Evolutionary conservation across 805 yeast species (phyloP), one percentile per base, ranked within the genome.

Genomic region (Candida montana): DNA sequence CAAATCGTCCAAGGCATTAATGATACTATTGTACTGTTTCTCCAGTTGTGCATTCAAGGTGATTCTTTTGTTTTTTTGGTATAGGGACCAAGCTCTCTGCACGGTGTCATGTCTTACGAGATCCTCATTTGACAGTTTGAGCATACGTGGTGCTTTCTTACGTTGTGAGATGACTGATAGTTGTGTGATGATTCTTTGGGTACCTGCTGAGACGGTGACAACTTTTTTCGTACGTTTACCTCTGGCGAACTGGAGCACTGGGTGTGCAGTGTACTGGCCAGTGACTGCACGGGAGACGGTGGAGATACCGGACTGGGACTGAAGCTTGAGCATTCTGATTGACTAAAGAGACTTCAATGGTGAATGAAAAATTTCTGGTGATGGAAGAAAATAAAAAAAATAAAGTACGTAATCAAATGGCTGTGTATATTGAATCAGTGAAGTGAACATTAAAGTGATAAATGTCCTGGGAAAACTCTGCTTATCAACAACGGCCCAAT

Each of bases 91-190:
- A 7, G 96, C 96, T 42, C 76, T 79, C 52, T 77, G 78, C 41
- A 93, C 82, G 10, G 89, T 78, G 49, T 79, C 76, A 59, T 91
- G 98, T 56, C 93, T 85, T 48, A 91, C 72, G 42, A 81, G 70
- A 58, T 93, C 98, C 61, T 90, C 97, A 20, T 74, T 68, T 51
- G 81, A 74, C 27, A 89, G 67, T 54, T 81, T 86, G 48, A 93
- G 63, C 53, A 87, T 67, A 52, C 80, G 77, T 35, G 99, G 99
- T 63, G 82, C 90, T 63, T 89, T 91, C 68, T 89, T 81, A 44
- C 83, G 75, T 7, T 95, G 96, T 11, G 93, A 79, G 52, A 90
- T 62, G 18, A 91, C 95, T 31, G 95, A 82, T 48, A 91, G 72
- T 65, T 67, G 74, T 9, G 70, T 68, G 44, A 72, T 59, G 28